phyloP scores from a whole-genome alignment of 805 yeast species.

The Kuraishia cidri region DNA sequence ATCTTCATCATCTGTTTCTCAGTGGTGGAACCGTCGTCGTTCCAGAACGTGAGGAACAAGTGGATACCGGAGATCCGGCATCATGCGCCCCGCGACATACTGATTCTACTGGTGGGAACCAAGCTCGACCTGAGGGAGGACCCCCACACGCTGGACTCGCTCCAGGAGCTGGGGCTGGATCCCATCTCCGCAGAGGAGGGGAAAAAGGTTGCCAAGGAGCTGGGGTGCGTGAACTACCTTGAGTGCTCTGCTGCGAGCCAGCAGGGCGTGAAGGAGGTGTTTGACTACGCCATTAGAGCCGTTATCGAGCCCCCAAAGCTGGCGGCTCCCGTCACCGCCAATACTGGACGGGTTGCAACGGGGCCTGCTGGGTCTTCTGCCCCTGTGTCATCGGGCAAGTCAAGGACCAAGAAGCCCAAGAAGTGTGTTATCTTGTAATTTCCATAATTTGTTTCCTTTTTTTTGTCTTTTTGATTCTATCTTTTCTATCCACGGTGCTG shows the following conservation, averaged over 20 bases:
- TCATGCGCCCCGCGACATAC: slow-evolving; percentile 66
- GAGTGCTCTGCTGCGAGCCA: slow-evolving; percentile 93
- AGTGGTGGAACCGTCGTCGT: slow-evolving; percentile 71
- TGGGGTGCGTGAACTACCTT: slow-evolving; percentile 64
- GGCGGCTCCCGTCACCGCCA: slow-evolving; percentile 8
- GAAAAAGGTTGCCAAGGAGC: slow-evolving; percentile 52
- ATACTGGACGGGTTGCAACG: neutral
- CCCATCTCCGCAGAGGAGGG: slow-evolving; percentile 64
- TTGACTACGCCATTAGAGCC: slow-evolving; percentile 71
- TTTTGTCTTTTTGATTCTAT: neutral
- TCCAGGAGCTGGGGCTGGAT: slow-evolving; percentile 49
- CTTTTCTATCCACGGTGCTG: no score
- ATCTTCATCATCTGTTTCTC: slow-evolving; percentile 83
- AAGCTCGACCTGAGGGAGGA: slow-evolving; percentile 82
- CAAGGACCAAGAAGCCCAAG: slow-evolving; percentile 31
- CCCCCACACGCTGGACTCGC: slow-evolving; percentile 60
- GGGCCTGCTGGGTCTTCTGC: neutral
- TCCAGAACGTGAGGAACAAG: slow-evolving; percentile 70
- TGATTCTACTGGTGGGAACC: slow-evolving; percentile 77
- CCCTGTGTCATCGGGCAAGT: neutral
- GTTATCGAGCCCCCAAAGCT: slow-evolving; percentile 45
- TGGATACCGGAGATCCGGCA: slow-evolving; percentile 85
- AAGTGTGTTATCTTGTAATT: slow-evolving; percentile 36
- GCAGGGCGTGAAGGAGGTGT: slow-evolving; percentile 75
- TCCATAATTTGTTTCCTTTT: slow-evolving; percentile 3